Evolutionary conservation across 345 rosid genomes (phyloP).

Genomic region (Corchorus capsularis): DNA sequence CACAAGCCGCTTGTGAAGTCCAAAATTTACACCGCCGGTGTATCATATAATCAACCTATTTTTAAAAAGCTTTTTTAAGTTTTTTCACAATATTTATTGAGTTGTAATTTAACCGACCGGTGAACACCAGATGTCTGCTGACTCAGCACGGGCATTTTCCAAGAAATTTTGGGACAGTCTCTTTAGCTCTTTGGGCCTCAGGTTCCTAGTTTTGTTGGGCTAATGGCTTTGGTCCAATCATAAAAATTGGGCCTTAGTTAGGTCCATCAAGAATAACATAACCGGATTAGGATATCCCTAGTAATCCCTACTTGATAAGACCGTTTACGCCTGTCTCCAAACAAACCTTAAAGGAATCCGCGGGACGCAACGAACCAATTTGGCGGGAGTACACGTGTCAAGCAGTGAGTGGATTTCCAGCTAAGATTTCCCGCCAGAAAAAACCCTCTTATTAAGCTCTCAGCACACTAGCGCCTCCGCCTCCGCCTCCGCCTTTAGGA

Average conservation of each 20-base stretch:
- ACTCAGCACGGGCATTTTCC: background rate
- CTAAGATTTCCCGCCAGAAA: conserved; percentile 44
- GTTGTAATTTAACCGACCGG: background rate
- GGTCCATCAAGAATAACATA: background rate
- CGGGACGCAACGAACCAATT: conserved; percentile 62
- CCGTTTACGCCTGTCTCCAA: conserved; percentile 12
- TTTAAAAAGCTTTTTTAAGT: too few species aligned
- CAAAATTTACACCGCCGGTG: too few species aligned
- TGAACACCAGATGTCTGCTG: background rate
- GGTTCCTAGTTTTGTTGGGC: background rate
- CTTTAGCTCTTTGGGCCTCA: background rate
- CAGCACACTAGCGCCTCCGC: background rate
- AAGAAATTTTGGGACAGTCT: background rate
- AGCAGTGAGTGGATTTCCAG: conserved; percentile 23
- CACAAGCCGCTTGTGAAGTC: too few species aligned
- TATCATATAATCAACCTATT: too few species aligned
- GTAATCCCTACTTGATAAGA: background rate
- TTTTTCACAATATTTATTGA: background rate
- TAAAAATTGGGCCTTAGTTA: too few species aligned
- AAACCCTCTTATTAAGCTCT: conserved; percentile 11
- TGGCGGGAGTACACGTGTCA: conserved; percentile 55
- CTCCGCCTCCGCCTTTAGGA: background rate
- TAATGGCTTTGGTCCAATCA: background rate
- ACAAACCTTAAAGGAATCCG: conserved; percentile 18
- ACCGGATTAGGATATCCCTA: background rate